Conservation (phyloP, 2,329 filamentous ascomycete genomes). For the Pseudocercospora crystallina region DNA sequence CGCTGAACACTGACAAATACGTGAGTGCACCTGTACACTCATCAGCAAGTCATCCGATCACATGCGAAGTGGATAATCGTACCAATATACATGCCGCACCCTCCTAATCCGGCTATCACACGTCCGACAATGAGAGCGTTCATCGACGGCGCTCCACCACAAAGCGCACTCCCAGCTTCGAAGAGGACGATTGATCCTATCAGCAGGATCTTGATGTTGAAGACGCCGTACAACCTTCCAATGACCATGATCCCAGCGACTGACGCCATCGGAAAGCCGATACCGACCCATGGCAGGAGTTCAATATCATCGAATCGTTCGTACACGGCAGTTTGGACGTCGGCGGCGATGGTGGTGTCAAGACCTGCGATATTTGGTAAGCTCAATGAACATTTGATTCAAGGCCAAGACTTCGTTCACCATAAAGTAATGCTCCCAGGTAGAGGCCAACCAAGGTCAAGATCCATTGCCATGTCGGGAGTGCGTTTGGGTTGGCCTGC, state of each 20-base stretch:
- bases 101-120: slow-evolving; percentile 34
- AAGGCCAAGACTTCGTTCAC: too few relatives aligned
- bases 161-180: slow-evolving; percentile 31
- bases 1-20: not conserved
- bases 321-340: too few relatives aligned
- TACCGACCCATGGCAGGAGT: slow-evolving; percentile 32
- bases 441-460: too few relatives aligned
- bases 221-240: slow-evolving; percentile 29
- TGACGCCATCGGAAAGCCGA: slow-evolving; percentile 30
- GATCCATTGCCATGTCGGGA: too few relatives aligned
- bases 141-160: slow-evolving; percentile 35
- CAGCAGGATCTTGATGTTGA: slow-evolving; percentile 32
- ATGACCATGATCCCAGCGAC: slow-evolving; percentile 24
- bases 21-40: not conserved
- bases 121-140: slow-evolving; percentile 34
- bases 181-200: slow-evolving; percentile 31
- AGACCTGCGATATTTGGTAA: too few relatives aligned
- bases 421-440: too few relatives aligned
- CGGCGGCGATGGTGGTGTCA: too few relatives aligned
- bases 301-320: slow-evolving; percentile 13
- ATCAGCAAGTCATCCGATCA: too few relatives aligned
- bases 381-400: too few relatives aligned
- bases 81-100: slow-evolving; percentile 34
- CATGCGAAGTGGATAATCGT: not conserved
- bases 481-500: too few relatives aligned